Evolutionary conservation across 176 grass and related monocot genomes (phyloP), one percentile per base, ranked within the genome.

Genomic region (Oryza nivara): DNA sequence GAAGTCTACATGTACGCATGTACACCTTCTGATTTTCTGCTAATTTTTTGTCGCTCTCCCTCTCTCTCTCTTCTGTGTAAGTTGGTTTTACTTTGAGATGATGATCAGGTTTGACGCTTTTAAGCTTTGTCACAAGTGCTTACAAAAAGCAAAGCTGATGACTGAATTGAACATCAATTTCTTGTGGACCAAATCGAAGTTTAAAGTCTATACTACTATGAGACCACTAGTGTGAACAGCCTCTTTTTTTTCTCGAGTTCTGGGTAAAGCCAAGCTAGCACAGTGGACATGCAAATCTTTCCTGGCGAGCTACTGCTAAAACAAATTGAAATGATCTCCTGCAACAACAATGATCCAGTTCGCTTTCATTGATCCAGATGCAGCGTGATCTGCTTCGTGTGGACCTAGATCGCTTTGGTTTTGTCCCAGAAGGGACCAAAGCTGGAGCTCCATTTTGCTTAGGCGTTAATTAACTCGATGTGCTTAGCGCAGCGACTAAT

Each of bases 321-420:
- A 63, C 58, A 74, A 74, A 78, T 25, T 64, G 64, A 76, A 85
- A 77, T 44, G 65, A 76, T 89, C 88, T 34, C 54, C 65, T 71
- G 88, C 72, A 26, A 58, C 73, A 67, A 67, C 73, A 67, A 73
- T 49, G 83, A 67, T 46, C 72, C 78, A 67, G 78, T n/a, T 54
- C 44, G 30, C 75, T 90, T 90, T 90, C 75, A 11, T 73, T 87
- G 70, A 90, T 87, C 89, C 89, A 90, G 80, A 90, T 73, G 80
- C 80, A 87, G 69, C 58, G 58, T 63, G 69, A 70, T 87, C 49
- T 75, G 75, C 70, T 83, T 68, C 73, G 79, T 74, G 75, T 83
- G 80, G 84, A 82, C 61, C 68, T 90, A 44, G 84, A 78, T 77
- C 73, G 11, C 84, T 87, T 90, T 83, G 84, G 80, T 7, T 79